Evolutionary conservation across 1,284 basidiomycete genomes (phyloP).

Genomic region (Boletus semigastroideus): DNA sequence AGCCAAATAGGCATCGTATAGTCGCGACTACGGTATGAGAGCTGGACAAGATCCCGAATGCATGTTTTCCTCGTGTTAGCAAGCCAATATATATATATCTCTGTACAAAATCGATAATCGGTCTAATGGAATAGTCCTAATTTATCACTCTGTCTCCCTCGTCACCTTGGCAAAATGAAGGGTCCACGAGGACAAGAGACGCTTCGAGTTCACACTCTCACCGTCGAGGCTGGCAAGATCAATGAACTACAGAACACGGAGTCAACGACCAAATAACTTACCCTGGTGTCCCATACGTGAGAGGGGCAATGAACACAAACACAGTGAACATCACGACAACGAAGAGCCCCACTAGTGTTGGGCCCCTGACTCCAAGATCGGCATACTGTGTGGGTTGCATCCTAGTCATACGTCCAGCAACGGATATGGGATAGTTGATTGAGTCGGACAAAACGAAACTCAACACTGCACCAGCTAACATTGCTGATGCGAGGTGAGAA

Average conservation of each 20-base stretch:
- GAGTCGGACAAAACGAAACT: constrained; percentile 92
- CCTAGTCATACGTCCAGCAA: constrained; percentile 58
- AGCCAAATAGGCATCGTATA: constrained; percentile 15
- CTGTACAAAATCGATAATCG: constrained; percentile 19
- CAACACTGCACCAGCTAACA: constrained; percentile 89
- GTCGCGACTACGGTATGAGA: not conserved
- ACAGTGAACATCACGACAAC: constrained; percentile 62
- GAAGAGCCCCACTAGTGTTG: constrained; percentile 60
- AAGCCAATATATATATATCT: constrained; percentile 20
- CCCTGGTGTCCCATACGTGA: constrained; percentile 93
- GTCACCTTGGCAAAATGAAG: constrained; percentile 79
- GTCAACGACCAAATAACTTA: constrained; percentile 41
- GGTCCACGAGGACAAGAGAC: constrained; percentile 77
- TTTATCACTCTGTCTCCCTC: constrained; percentile 34
- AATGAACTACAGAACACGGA: constrained; percentile 7
- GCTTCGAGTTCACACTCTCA: constrained; percentile 67
- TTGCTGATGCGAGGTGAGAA: constrained; percentile 87
- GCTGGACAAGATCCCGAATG: not conserved
- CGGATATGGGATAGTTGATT: constrained; percentile 91
- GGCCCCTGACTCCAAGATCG: constrained; percentile 70
- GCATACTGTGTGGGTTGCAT: constrained; percentile 64
- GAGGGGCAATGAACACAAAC: constrained; percentile 77
- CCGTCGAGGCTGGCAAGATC: constrained; percentile 61
- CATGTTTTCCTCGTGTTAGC: constrained; percentile 7
- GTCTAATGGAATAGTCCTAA: constrained; percentile 17